Percentiles rank a stretch among this genome's conserved stretches.
These are phyloP conservation scores for Magnaporthiopsis rhizophila DNA, from an alignment of 2,329 filamentous ascomycete genomes.

Conservation along the genomic window DNA sequence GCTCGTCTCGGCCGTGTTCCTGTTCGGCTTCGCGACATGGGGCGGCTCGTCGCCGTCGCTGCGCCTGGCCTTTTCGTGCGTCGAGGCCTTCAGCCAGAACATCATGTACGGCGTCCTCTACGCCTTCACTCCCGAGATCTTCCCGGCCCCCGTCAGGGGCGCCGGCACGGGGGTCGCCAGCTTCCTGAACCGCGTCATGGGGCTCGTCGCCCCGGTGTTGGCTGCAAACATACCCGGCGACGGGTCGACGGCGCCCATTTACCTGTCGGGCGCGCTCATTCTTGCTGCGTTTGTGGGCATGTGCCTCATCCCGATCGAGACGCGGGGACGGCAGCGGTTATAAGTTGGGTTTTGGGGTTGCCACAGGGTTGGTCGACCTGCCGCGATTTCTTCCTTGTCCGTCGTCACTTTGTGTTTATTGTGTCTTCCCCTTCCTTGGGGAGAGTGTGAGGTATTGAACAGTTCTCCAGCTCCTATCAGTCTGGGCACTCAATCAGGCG, in stretches of 20 bases:
- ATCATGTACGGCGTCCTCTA: conserved; percentile 73
- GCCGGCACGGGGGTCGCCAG: conserved; percentile 66
- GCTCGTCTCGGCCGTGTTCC: conserved; percentile 57
- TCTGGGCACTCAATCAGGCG: no score
- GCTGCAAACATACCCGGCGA: conserved; percentile 53
- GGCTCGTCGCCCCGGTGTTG: conserved; percentile 60
- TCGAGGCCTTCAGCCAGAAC: conserved; percentile 65
- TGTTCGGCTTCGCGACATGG: conserved; percentile 55
- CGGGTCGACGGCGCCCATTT: conserved; percentile 49
- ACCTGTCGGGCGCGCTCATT: conserved; percentile 48
- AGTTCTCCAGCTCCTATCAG: no score
- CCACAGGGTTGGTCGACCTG: conserved; percentile 1
- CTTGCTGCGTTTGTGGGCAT: conserved; percentile 52
- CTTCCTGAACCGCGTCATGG: conserved; percentile 61
- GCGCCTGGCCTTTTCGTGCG: conserved; percentile 58
- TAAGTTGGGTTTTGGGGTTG: conserved; percentile 19
- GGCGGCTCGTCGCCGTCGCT: conserved; percentile 46
- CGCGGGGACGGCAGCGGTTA: conserved; percentile 48
- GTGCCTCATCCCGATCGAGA: conserved; percentile 55
- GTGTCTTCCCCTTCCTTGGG: no score
- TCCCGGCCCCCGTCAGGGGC: conserved; percentile 63
- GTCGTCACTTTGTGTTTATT: background rate
- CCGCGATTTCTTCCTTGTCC: background rate
- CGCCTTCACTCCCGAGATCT: conserved; percentile 70
- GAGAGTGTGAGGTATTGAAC: no score